These are phyloP conservation scores for Phytophthora chlamydospora DNA, from an alignment of 352 stramenopile genomes.

Conservation along the genomic window DNA sequence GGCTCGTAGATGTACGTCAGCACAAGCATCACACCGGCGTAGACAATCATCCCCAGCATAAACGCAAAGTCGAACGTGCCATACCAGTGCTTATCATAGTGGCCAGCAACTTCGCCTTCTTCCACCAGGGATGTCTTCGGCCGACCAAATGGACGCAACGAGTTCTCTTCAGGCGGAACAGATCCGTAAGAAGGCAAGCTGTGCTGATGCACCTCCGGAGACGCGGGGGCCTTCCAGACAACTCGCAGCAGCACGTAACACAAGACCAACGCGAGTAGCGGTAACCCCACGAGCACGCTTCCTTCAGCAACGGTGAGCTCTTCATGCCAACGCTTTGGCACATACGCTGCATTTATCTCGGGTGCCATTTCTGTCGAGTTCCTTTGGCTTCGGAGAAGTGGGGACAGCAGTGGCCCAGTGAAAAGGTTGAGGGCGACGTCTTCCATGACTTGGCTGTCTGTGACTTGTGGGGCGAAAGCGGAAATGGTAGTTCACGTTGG, in stretches of 20 bases:
- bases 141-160: slow-evolving; percentile 37
- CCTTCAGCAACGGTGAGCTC: slow-evolving; percentile 31
- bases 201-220: slow-evolving; percentile 37
- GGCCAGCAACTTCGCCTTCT: slow-evolving; percentile 65
- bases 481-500: no score
- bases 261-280: slow-evolving; percentile 52
- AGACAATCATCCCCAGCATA: slow-evolving; percentile 60
- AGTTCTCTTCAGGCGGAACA: slow-evolving; percentile 32
- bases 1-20: slow-evolving; percentile 70
- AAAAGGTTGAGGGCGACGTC: slow-evolving; percentile 13
- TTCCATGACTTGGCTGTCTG: slow-evolving; percentile 16
- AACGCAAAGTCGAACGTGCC: slow-evolving; percentile 71
- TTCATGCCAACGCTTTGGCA: slow-evolving; percentile 36
- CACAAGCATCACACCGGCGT: slow-evolving; percentile 52
- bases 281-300: slow-evolving; percentile 41
- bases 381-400: slow-evolving; percentile 8
- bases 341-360: slow-evolving; percentile 6
- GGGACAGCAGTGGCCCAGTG: slow-evolving; percentile 14
- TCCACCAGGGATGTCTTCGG: slow-evolving; percentile 65
- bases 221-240: slow-evolving; percentile 62
- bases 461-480: slow-evolving; percentile 2
- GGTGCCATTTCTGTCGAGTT: slow-evolving; percentile 6
- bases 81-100: slow-evolving; percentile 60
- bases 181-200: slow-evolving; percentile 44
- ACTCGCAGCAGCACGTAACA: slow-evolving; percentile 70